A percentile compares a stretch with the other conserved stretches of the same genome.
Evolutionary conservation across 1,284 basidiomycete species (phyloP).

Genomic region (Pulchroboletus neoregius): DNA sequence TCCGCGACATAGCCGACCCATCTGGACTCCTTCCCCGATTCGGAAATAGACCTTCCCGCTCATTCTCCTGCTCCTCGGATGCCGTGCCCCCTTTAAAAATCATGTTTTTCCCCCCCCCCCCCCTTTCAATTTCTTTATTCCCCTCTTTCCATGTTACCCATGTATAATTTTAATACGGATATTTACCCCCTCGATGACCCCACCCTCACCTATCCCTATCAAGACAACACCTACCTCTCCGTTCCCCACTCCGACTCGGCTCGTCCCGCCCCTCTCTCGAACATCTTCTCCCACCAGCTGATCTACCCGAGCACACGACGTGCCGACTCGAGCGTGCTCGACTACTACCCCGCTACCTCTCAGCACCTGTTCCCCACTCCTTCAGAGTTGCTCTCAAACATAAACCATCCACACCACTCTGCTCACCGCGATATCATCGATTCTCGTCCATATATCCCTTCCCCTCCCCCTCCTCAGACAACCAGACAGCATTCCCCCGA

Average conservation of each 20-base stretch:
- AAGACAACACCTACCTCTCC: no score
- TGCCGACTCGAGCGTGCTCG: conserved; percentile 5
- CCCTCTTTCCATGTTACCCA: background rate
- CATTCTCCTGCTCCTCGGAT: conserved; percentile 24
- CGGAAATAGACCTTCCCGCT: background rate
- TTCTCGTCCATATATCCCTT: conserved; percentile 9
- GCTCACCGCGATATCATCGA: conserved; percentile 2
- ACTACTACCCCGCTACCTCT: conserved; percentile 25
- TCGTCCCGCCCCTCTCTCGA: no score
- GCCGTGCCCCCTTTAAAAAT: no score
- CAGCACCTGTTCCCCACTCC: conserved; percentile 59
- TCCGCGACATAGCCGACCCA: conserved; percentile 16
- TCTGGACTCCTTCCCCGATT: conserved; percentile 6
- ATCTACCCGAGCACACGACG: background rate
- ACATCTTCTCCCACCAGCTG: background rate
- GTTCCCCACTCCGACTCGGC: no score
- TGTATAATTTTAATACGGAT: background rate
- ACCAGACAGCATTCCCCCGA: conserved; percentile 19
- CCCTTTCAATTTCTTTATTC: no score
- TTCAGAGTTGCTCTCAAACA: conserved; percentile 54
- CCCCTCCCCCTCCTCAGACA: conserved; percentile 12
- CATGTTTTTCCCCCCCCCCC: no score
- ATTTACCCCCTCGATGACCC: no score
- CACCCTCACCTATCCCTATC: no score
- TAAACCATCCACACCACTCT: conserved; percentile 24